These are phyloP conservation scores for Colletotrichum cuscutae DNA, from an alignment of 2,329 filamentous ascomycete genomes.

Conservation along the genomic window DNA sequence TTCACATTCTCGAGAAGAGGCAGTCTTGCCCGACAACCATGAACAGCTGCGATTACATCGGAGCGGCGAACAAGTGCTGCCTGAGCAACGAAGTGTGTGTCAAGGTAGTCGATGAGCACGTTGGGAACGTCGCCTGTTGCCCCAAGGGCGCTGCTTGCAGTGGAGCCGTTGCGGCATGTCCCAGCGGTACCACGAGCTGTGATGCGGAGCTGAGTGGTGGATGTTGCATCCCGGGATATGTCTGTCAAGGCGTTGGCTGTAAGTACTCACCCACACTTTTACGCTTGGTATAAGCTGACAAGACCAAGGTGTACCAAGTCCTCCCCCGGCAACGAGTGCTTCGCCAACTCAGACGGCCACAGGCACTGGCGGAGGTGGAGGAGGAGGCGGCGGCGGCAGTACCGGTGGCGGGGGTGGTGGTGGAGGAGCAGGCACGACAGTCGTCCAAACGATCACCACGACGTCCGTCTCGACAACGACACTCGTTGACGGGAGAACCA, in stretches of 20 bases:
- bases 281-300: constrained; percentile 26
- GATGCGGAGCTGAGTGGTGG: constrained; percentile 74
- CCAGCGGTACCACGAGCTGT: constrained; percentile 71
- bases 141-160: constrained; percentile 72
- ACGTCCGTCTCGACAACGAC: constrained; percentile 37
- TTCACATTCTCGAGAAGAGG: constrained; percentile 64
- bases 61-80: constrained; percentile 79
- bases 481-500: constrained; percentile 44
- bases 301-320: constrained; percentile 46
- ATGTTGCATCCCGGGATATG: constrained; percentile 79
- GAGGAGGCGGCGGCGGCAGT: not conserved
- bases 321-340: constrained; percentile 37
- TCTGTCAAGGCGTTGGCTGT: constrained; percentile 78
- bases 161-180: constrained; percentile 71
- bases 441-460: constrained; percentile 51
- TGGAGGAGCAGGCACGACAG: constrained; percentile 40
- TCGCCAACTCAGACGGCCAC: constrained; percentile 37
- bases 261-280: constrained; percentile 46
- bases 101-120: constrained; percentile 67
- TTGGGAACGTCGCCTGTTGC: constrained; percentile 81
- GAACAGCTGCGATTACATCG: constrained; percentile 70
- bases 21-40: constrained; percentile 77
- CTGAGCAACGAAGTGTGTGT: constrained; percentile 73
- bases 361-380: constrained; percentile 13
- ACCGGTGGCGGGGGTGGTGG: not conserved